Conservation (phyloP, 495 filamentous ascomycete genomes). For the Lasiosphaeriaceae sp. region DNA sequence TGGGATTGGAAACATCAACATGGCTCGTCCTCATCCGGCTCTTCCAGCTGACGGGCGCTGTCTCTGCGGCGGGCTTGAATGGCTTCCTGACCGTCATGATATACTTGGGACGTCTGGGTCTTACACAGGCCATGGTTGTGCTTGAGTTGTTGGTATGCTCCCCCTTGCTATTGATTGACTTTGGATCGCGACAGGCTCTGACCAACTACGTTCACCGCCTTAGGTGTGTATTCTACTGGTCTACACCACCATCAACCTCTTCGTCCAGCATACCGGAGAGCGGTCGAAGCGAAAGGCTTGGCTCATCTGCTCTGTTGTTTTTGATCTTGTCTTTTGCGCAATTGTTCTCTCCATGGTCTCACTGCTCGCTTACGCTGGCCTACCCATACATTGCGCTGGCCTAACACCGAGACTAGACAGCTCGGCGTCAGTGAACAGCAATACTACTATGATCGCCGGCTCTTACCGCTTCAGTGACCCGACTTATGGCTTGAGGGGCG, state of each 20-base stretch:
- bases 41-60: constrained; percentile 26
- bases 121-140: constrained; percentile 25
- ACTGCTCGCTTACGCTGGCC: constrained; percentile 28
- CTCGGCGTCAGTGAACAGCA: not conserved
- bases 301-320: constrained; percentile 23
- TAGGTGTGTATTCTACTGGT: constrained; percentile 31
- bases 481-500: constrained; percentile 11
- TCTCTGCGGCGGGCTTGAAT: constrained; percentile 30
- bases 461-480: constrained; percentile 27
- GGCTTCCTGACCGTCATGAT: constrained; percentile 34
- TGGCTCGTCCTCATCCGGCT: constrained; percentile 32
- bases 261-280: constrained; percentile 26
- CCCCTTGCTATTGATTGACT: not conserved
- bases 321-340: constrained; percentile 28
- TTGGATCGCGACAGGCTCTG: not conserved
- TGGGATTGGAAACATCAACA: constrained; percentile 29
- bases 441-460: not conserved
- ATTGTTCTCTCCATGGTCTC: constrained; percentile 29
- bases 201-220: constrained; percentile 7
- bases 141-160: constrained; percentile 37
- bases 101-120: constrained; percentile 18
- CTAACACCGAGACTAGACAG: constrained; percentile 23
- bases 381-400: constrained; percentile 35
- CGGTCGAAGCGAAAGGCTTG: constrained; percentile 22
- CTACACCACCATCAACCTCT: constrained; percentile 32